Base-by-base conservation (phyloP, 1,284 basidiomycete species). In the Fomitiporia mediterranea region DNA sequence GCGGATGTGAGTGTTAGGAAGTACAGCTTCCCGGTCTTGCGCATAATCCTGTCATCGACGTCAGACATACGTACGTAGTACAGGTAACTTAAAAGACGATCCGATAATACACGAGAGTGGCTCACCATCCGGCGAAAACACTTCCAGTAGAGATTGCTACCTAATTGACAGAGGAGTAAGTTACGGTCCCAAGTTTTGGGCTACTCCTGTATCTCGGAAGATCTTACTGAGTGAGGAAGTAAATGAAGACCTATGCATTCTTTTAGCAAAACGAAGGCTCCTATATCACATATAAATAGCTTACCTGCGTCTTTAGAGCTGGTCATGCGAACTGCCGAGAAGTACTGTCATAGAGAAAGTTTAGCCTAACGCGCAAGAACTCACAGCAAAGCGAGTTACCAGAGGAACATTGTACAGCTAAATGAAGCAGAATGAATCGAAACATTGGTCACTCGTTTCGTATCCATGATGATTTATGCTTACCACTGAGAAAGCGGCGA, bases 371-470 rank as follows among this genome's bases (percentile, higher is more conserved):
- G 53, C 54, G 52, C 19, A 53, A 52, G 48, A 61, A 51, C 47
- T 50, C 51, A 37, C 30, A 51, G 28, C 53, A 51, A 56, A 54
- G 56, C 53, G 50, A 47, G 79, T 66, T 63, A 86, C 85, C 68
- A 94, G 70, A 17, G 92, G 92, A 28, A 91, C 77, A 64, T 91
- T 91, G 71, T 94, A 95, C 34, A 94, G 74, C 91, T 93, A 62
- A n/a, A 37, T 60, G 59, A 54, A 3, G 15, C 2, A 15, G 39
- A 21, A 42, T 13, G 23, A 13, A 19, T 21, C n/a, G n/a, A 50
- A 43, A 5, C 7, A 48, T 61, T 32, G 61, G 61, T n/a, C n/a
- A n/a, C n/a, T n/a, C 50, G 50, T 39, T 43, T 19, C 25, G 17
- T 51, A 35, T 2, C 30, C 34, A 46, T 59, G 51, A 44, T 15